Evolutionary conservation across 2,329 filamentous ascomycete genomes (phyloP).

Genomic region (Atkinsonella texensis): DNA sequence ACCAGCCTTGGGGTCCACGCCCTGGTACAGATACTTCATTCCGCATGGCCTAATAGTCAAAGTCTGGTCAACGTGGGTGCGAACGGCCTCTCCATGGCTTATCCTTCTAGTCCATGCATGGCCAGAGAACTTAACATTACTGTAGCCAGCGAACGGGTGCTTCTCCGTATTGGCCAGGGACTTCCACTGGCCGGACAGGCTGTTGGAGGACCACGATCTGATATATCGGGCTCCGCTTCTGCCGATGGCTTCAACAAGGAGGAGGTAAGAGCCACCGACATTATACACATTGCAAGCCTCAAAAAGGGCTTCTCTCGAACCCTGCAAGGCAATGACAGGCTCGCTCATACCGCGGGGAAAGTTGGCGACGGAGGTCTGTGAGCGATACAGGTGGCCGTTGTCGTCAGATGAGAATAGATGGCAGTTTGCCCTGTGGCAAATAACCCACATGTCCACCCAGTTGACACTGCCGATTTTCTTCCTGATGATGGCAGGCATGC

Average conservation of each 20-base stretch:
- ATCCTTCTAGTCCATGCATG: slow-evolving; percentile 53
- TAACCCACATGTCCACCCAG: slow-evolving; percentile 50
- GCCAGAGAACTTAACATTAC: slow-evolving; percentile 37
- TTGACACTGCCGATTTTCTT: slow-evolving; percentile 39
- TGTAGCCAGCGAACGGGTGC: slow-evolving; percentile 53
- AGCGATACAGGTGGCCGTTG: slow-evolving; percentile 53
- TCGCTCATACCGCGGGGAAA: slow-evolving; percentile 50
- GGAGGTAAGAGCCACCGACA: slow-evolving; percentile 46
- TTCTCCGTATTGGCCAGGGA: slow-evolving; percentile 41
- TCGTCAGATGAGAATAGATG: slow-evolving; percentile 58
- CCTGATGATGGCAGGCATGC: slow-evolving; percentile 15
- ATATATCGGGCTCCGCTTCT: slow-evolving; percentile 44
- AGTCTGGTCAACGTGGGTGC: slow-evolving; percentile 46
- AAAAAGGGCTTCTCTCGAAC: slow-evolving; percentile 44
- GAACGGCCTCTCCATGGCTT: slow-evolving; percentile 51
- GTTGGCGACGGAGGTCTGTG: slow-evolving; percentile 48
- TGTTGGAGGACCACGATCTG: slow-evolving; percentile 51
- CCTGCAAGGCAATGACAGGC: slow-evolving; percentile 37
- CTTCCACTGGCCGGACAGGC: slow-evolving; percentile 45
- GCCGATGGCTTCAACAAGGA: slow-evolving; percentile 55
- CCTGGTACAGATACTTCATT: slow-evolving; percentile 53
- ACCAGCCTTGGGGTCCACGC: slow-evolving; percentile 25
- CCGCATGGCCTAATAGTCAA: slow-evolving; percentile 52
- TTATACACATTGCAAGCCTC: slow-evolving; percentile 58
- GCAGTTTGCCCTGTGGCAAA: slow-evolving; percentile 48